Base-by-base conservation (phyloP, 257 asterid genomes). In the Misopates orontium region DNA sequence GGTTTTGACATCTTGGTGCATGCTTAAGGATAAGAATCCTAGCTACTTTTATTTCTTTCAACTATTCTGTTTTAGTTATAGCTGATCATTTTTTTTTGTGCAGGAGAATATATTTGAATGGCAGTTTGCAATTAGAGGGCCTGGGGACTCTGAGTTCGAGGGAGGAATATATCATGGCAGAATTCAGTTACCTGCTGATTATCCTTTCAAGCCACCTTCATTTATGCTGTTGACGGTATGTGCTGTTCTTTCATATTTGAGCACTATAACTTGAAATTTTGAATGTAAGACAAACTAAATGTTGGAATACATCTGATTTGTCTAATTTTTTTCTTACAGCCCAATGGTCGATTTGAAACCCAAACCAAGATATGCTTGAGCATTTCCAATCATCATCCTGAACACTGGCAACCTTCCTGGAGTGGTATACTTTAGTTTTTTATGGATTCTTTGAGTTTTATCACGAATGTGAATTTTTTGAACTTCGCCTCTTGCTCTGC, bases 351-450 rank as follows among this genome's bases (percentile, higher is more conserved):
- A 48, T 92, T 92, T 74, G 97, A 92, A 72, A 89, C 95, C 62
- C 96, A 91, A 79, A 89, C 97, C 62, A 91, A 91, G 87, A 91
- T 91, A 63, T 91, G 98, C 84, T 84, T 91, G 86, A 92, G 98
- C 80, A 92, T 92, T 69, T 92, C 98, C 40, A 92, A 87, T 79
- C 97, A 92, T 79, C 98, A 92, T 54, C 98, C 98, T 53, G 98
- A 92, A 81, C 97, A 92, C 77, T 92, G 98, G 98, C 98, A 87
- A 64, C 98, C 98, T 65, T 92, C 95, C 48, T 92, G 98, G 97
- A 87, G 98, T 57, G 98, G 98, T 92, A 77, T 79, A 56, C 12
- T 75, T 64, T 16, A 55, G 42, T 50, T 52, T 73, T 10, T 9
- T 24, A 12, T 19, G 7, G 1, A 21, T 15, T 9, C 3, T 56